These are phyloP conservation scores for Skeletonema potamos DNA, from an alignment of 108 stramenopile species.

Conservation along the genomic window DNA sequence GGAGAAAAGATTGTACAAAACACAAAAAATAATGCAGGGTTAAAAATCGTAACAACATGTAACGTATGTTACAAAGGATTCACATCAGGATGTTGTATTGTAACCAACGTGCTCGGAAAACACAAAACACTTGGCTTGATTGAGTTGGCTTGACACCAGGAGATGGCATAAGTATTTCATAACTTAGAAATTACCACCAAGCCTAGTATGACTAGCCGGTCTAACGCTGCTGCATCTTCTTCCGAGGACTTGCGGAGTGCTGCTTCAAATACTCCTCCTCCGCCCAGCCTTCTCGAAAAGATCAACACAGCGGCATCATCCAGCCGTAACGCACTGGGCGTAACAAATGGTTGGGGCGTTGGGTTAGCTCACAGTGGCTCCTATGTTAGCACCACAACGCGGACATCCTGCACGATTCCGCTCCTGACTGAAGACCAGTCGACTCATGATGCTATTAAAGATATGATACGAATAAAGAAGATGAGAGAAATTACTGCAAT, in stretches of 20 bases:
- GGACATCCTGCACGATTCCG: conserved; percentile 17
- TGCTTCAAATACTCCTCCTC: background rate
- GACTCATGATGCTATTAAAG: conserved; percentile 24
- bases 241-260: background rate
- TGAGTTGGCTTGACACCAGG: too few relatives aligned
- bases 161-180: too few relatives aligned
- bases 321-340: conserved; percentile 9
- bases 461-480: conserved; percentile 16
- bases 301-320: background rate
- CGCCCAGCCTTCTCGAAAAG: background rate
- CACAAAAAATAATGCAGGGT: too few relatives aligned
- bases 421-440: conserved; percentile 26
- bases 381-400: conserved; percentile 20
- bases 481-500: conserved; percentile 2
- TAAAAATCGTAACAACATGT: too few relatives aligned
- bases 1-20: too few relatives aligned
- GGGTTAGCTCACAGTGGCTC: conserved; percentile 26
- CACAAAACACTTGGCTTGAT: too few relatives aligned
- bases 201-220: background rate
- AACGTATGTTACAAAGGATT: too few relatives aligned
- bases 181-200: too few relatives aligned
- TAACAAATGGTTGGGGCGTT: conserved; percentile 14
- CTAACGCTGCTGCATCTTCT: background rate
- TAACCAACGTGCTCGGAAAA: too few relatives aligned
- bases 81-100: too few relatives aligned